Base-by-base conservation (phyloP, 306 rosid genomes). In the Vigna nakashimae region DNA sequence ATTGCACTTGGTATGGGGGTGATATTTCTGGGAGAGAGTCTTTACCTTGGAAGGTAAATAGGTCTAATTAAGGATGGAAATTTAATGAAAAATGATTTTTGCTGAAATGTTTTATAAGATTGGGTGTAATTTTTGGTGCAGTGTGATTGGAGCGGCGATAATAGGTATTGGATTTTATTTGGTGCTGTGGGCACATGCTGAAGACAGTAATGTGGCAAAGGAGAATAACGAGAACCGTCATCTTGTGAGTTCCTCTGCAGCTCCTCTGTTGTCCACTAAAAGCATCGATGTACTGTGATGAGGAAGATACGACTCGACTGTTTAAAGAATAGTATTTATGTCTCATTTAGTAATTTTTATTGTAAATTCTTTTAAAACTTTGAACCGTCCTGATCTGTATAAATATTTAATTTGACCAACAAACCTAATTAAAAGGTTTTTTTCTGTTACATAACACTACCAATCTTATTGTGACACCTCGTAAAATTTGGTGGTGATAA, bases 1-100 rank as follows among this genome's bases (percentile, higher is more conserved):
- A 68, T 89, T 65, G 90, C 90, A 43, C 14, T 89, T 81, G 65
- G 13, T 56, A 51, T 84, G 87, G 92, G 92, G 5, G 4, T 89
- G 22, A 5, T 73, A 17, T 80, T 89, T 78, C 82, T 89, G 17
- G 77, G 92, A 26, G 92, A 86, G 17, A 60, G 28, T 57, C 83
- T 89, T 59, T 86, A 75, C 46, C 82, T 89, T 7, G 86, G 87
- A 84, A 86, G 90, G 90, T 88, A 63, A 14, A 26, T 51, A 4
- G 6, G 9, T 51, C 15, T 50, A 22, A 11, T 14, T 60, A 6
- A 52, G 2, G 26, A 0, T 20, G 20, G 0, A 1, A 34, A 55
- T 1, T 30, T 42, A 73, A 14, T 69, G 51, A 22, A 42, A 24
- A 26, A 3, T 2, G 9, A 18, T 68, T 15, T 32, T 17, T 20